A percentile compares a stretch with the other conserved stretches of the same genome.
Evolutionary conservation across 2,329 filamentous ascomycete species (phyloP).

Genomic region (Sporothrix sp.): DNA sequence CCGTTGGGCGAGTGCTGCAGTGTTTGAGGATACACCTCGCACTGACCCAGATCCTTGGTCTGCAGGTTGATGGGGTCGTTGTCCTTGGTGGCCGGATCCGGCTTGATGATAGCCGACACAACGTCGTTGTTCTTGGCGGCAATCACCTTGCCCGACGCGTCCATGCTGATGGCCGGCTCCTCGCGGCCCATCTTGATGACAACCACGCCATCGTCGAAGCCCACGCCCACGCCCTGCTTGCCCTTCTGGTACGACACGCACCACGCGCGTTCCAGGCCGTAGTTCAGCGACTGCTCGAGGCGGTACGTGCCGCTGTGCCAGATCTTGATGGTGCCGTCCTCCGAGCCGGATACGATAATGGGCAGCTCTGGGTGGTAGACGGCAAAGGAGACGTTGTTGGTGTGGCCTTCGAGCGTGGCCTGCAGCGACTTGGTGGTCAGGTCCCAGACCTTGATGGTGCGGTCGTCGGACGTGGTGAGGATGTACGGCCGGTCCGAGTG

Average conservation of each 20-base stretch:
- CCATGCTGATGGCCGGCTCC: conserved; percentile 97
- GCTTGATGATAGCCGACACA: conserved; percentile 89
- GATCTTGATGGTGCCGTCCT: conserved; percentile 94
- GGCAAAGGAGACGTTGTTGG: conserved; percentile 95
- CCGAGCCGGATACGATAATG: conserved; percentile 93
- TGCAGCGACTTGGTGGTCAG: conserved; percentile 98
- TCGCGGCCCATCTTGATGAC: conserved; percentile 97
- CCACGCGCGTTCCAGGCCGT: conserved; percentile 93
- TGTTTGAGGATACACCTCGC: conserved; percentile 93
- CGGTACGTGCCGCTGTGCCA: conserved; percentile 98
- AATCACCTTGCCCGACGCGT: conserved; percentile 87
- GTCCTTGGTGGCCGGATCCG: conserved; percentile 76
- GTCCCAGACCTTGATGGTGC: conserved; percentile 97
- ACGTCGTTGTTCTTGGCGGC: conserved; percentile 96
- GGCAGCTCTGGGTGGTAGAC: conserved; percentile 96
- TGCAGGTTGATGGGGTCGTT: conserved; percentile 76
- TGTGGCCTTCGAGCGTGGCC: conserved; percentile 92
- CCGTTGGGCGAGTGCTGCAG: conserved; percentile 92
- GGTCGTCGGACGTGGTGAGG: conserved; percentile 91
- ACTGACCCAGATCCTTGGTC: conserved; percentile 90
- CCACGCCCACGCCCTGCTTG: conserved; percentile 87
- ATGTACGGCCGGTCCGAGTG: conserved; percentile 74
- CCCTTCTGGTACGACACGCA: conserved; percentile 94
- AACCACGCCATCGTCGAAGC: conserved; percentile 95
- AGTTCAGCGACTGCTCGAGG: conserved; percentile 90